Evolutionary conservation across 805 yeast species (phyloP).

Genomic region (Diddensiella santjacobensis): DNA sequence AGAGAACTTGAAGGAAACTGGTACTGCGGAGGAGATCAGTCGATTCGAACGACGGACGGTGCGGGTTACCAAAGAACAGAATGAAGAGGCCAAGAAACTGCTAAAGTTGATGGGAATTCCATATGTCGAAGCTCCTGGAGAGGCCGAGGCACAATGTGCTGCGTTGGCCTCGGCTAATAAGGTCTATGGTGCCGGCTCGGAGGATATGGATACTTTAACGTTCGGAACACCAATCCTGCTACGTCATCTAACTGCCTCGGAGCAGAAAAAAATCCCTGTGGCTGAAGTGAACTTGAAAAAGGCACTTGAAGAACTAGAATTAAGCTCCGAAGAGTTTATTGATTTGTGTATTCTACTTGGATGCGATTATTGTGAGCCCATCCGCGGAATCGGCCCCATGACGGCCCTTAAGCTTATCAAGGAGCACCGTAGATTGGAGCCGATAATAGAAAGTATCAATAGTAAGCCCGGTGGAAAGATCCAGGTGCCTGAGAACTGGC

Average conservation of each 20-base stretch:
- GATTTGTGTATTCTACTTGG: conserved; percentile 93
- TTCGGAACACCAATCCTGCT: conserved; percentile 80
- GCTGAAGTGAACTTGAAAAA: conserved; percentile 69
- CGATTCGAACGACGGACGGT: conserved; percentile 84
- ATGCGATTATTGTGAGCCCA: conserved; percentile 95
- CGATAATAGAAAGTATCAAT: conserved; percentile 62
- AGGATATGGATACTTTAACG: conserved; percentile 98
- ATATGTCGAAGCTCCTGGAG: conserved; percentile 89
- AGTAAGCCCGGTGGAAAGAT: conserved; percentile 53
- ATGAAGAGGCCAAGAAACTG: conserved; percentile 85
- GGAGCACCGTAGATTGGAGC: conserved; percentile 79
- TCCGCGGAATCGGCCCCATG: conserved; percentile 93
- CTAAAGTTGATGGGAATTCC: conserved; percentile 93
- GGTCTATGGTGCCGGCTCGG: conserved; percentile 96
- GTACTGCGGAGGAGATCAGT: conserved; percentile 71
- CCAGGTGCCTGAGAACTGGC: conserved; percentile 93
- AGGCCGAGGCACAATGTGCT: conserved; percentile 99
- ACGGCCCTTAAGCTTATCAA: conserved; percentile 86
- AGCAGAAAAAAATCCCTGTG: conserved; percentile 88
- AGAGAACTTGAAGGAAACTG: conserved; percentile 68
- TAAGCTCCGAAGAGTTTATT: conserved; percentile 69
- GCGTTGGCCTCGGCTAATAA: conserved; percentile 83
- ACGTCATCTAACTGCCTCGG: conserved; percentile 90
- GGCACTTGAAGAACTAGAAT: conserved; percentile 73
- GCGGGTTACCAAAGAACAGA: conserved; percentile 82